Evolutionary conservation across 495 filamentous ascomycete species (phyloP).

Genomic region (Collariella sp.): DNA sequence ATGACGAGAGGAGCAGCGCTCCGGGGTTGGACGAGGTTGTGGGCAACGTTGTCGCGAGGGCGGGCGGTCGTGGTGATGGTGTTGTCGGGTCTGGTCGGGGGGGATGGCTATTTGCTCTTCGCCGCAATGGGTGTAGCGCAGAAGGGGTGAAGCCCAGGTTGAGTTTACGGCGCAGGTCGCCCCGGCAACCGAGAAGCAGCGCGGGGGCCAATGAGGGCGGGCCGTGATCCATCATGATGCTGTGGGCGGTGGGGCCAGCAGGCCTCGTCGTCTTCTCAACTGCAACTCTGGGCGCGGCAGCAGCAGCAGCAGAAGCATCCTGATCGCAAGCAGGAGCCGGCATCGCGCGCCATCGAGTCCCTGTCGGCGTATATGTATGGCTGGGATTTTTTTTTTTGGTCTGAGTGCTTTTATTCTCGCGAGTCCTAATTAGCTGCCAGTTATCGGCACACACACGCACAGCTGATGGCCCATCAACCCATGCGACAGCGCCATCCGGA

Average conservation of each 20-base stretch:
- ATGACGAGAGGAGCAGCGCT: constrained; percentile 30
- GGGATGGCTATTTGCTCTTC: constrained; percentile 19
- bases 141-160: constrained; percentile 8
- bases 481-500: neutral
- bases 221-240: neutral
- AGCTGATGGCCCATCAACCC: neutral
- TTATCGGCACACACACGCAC: no score
- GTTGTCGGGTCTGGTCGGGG: constrained; percentile 13
- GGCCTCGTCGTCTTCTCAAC: neutral
- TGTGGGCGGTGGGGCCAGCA: neutral
- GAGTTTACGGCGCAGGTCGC: constrained; percentile 18
- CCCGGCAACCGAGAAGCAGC: constrained; percentile 19
- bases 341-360: no score
- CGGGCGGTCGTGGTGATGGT: no score
- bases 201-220: constrained; percentile 5
- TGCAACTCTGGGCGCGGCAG: no score
- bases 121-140: constrained; percentile 26
- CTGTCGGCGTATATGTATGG: no score
- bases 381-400: no score
- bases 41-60: constrained; percentile 21
- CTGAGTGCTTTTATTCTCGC: neutral
- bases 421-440: neutral
- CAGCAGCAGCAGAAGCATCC: no score
- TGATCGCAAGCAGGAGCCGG: no score
- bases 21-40: constrained; percentile 17